Evolutionary conservation across 129 eudicot species (phyloP).

Genomic region (Flaveria brownii): DNA sequence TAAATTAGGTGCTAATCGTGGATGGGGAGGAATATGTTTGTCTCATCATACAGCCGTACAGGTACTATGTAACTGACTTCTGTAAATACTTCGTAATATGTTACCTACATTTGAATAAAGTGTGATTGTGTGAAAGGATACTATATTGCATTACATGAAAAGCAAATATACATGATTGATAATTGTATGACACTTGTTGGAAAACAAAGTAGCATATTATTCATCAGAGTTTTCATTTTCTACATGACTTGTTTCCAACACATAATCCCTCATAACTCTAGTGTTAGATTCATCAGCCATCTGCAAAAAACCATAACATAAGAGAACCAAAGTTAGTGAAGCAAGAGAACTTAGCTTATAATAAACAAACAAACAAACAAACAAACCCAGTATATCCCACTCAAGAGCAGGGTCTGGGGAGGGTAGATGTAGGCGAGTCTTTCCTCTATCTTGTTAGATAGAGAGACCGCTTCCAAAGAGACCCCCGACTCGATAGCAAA

Average conservation of each 20-base stretch:
- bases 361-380: too few relatives aligned
- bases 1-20: conserved; percentile 29
- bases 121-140: conserved; percentile 6
- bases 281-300: conserved; percentile 79
- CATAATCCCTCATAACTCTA: conserved; percentile 77
- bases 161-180: conserved; percentile 22
- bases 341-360: neutral
- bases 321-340: conserved; percentile 15
- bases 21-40: conserved; percentile 25
- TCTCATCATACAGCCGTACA: conserved; percentile 22
- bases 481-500: too few relatives aligned
- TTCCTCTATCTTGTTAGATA: too few relatives aligned
- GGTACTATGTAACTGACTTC: conserved; percentile 20
- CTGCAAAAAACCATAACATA: conserved; percentile 34
- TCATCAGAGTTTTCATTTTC: conserved; percentile 37
- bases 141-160: conserved; percentile 32
- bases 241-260: conserved; percentile 62
- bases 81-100: conserved; percentile 27
- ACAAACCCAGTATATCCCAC: too few relatives aligned
- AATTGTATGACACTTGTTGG: neutral
- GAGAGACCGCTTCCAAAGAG: too few relatives aligned
- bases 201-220: conserved; percentile 12
- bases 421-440: too few relatives aligned
- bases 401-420: too few relatives aligned
- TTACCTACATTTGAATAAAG: conserved; percentile 11